Conservation (phyloP, 2,329 filamentous ascomycete species). For the Calonectria henricotiae region DNA sequence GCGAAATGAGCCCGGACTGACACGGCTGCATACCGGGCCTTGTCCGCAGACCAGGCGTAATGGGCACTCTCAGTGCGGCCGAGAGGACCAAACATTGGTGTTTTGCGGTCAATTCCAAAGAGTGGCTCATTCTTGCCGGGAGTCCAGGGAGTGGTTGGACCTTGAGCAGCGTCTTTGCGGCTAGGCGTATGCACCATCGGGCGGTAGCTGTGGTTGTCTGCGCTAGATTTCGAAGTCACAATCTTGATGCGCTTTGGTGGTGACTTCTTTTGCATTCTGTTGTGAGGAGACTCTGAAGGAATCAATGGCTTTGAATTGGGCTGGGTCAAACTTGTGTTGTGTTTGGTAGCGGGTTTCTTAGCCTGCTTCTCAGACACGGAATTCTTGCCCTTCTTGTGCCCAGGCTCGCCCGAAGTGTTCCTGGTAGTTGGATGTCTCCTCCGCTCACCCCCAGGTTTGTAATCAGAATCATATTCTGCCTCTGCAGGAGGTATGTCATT, state of each 20-base stretch:
- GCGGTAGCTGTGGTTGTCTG: not conserved
- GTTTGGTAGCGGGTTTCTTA: not conserved
- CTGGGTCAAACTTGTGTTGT: not conserved
- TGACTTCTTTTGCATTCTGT: not conserved
- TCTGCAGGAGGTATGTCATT: slow-evolving; percentile 29
- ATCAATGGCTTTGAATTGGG: not conserved
- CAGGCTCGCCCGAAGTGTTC: slow-evolving; percentile 6
- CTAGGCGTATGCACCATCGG: not conserved
- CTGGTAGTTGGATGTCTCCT: slow-evolving; percentile 31
- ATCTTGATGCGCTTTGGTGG: slow-evolving; percentile 13
- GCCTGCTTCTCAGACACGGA: slow-evolving; percentile 4
- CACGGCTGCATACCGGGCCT: slow-evolving; percentile 47
- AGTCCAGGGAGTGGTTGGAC: not conserved
- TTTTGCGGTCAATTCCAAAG: slow-evolving; percentile 47
- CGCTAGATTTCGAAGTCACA: not conserved
- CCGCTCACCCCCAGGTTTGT: slow-evolving; percentile 34
- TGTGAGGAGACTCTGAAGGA: not conserved
- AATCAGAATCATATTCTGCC: slow-evolving; percentile 43
- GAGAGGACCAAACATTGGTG: slow-evolving; percentile 33
- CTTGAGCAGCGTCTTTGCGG: not conserved
- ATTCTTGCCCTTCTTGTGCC: slow-evolving; percentile 34
- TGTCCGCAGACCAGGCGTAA: slow-evolving; percentile 51
- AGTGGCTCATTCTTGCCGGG: slow-evolving; percentile 40
- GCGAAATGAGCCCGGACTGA: slow-evolving; percentile 46
- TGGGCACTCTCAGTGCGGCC: slow-evolving; percentile 30